Evolutionary conservation across 2,329 filamentous ascomycete species (phyloP), one percentile per base, ranked within the genome.

Genomic region (Harringtonia aguacate): DNA sequence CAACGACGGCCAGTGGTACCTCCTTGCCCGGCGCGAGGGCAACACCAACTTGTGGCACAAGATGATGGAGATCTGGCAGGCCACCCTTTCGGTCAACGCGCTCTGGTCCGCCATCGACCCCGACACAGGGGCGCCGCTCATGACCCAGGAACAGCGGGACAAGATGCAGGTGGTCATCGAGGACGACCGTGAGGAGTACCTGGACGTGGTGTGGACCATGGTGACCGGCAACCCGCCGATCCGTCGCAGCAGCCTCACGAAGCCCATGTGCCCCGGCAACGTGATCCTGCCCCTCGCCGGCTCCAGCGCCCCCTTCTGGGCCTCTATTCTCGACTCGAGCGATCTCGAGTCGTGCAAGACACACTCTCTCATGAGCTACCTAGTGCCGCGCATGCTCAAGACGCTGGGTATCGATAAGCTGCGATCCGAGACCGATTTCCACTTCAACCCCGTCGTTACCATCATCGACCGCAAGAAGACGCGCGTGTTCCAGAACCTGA

Each of bases 261-360:
- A 31, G 36, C 20, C 28, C 27, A 35, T 20, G 22, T 10, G n/a
- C 9, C 28, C 30, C 9, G 18, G 51, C 41, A 60, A 61, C 43
- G 35, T 67, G 13, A 58, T 69, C 41, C 47, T 67, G 18, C 64
- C 66, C 1, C 51, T 68, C 4, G 50, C 65, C 5, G 65, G 65
- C 36, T 60, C 54, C 27, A 61, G 58, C 51, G 68, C 64, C 48
- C 64, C 66, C 3, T 53, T 67, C 17, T 69, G 66, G 66, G 61
- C 24, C 54, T 61, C 14, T 55, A 62, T 20, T 46, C 46, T 6
- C 52, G 30, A 55, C 44, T 61, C 56, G 49, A 42, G 51, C 2
- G 13, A 46, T 5, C 24, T 8, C 14, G 20, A 29, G 20, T 4
- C 20, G 13, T 42, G 31, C 31, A 24, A 22, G 27, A 15, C 40